phyloP scores from a whole-genome alignment of 2,329 filamentous ascomycete genomes.

The Curvularia lunata region DNA sequence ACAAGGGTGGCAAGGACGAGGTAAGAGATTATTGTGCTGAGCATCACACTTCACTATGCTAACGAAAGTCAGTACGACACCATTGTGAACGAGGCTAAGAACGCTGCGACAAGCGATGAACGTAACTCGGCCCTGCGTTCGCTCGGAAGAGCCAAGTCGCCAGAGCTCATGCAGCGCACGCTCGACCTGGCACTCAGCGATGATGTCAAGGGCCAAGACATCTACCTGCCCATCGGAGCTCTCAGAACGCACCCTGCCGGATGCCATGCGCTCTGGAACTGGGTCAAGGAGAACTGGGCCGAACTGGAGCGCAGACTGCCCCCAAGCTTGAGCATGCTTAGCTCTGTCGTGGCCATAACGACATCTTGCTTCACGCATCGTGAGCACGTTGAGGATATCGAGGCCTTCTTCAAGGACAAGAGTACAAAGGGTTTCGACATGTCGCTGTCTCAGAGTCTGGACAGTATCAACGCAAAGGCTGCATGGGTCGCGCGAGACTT shows the following conservation, averaged over 20 bases:
- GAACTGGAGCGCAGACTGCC: slow-evolving; percentile 79
- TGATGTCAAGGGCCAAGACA: slow-evolving; percentile 91
- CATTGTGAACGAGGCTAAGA: slow-evolving; percentile 76
- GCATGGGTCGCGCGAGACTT: slow-evolving; percentile 79
- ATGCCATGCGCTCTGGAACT: slow-evolving; percentile 79
- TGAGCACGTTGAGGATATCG: slow-evolving; percentile 76
- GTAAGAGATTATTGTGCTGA: slow-evolving; percentile 50
- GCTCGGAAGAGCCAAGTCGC: slow-evolving; percentile 78
- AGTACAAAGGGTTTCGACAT: slow-evolving; percentile 89
- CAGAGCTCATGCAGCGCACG: slow-evolving; percentile 81
- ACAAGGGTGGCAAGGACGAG: slow-evolving; percentile 84
- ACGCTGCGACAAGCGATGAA: slow-evolving; percentile 80
- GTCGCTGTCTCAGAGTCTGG: slow-evolving; percentile 85
- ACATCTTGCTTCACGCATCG: slow-evolving; percentile 80
- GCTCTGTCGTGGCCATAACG: slow-evolving; percentile 80
- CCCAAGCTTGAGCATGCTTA: slow-evolving; percentile 84
- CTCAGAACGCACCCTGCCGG: slow-evolving; percentile 79
- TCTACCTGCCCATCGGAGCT: slow-evolving; percentile 85
- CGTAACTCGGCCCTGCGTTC: slow-evolving; percentile 88
- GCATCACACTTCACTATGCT: slow-evolving; percentile 17
- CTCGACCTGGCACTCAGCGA: slow-evolving; percentile 75
- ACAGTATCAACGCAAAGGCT: slow-evolving; percentile 83
- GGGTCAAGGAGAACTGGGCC: slow-evolving; percentile 91
- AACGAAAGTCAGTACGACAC: slow-evolving; percentile 68
- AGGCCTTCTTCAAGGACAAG: slow-evolving; percentile 80